These are phyloP conservation scores for Fusarium secorum DNA, from an alignment of 2,329 filamentous ascomycete species.

Conservation along the genomic window DNA sequence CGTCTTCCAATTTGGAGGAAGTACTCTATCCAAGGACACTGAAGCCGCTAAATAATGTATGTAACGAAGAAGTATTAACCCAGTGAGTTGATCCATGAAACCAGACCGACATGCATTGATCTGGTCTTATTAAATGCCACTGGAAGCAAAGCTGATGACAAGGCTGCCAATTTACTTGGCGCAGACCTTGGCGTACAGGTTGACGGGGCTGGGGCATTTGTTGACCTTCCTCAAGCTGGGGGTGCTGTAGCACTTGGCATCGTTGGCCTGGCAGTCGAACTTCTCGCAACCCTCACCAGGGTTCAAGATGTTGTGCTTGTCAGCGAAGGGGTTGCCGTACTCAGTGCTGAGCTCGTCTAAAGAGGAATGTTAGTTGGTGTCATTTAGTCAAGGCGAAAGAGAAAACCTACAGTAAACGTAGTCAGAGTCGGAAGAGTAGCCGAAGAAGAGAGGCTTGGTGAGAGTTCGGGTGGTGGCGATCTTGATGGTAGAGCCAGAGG, in stretches of 20 bases:
- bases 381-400: not conserved
- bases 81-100: not conserved
- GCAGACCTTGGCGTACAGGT: slow-evolving; percentile 46
- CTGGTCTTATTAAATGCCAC: not conserved
- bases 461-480: slow-evolving; percentile 51
- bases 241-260: slow-evolving; percentile 52
- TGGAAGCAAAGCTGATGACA: not conserved
- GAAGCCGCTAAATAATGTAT: slow-evolving; percentile 1
- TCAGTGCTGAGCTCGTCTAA: slow-evolving; percentile 51
- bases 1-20: not conserved
- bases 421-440: slow-evolving; percentile 50
- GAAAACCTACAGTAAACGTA: slow-evolving; percentile 50
- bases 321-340: slow-evolving; percentile 52
- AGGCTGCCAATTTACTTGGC: slow-evolving; percentile 23
- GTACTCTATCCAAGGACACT: not conserved
- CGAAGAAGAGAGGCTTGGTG: slow-evolving; percentile 50
- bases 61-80: not conserved
- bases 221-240: slow-evolving; percentile 50
- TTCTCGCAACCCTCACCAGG: slow-evolving; percentile 49
- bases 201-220: slow-evolving; percentile 52
- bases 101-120: not conserved
- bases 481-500: slow-evolving; percentile 52
- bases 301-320: slow-evolving; percentile 47
- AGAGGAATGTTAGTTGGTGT: slow-evolving; percentile 2
- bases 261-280: slow-evolving; percentile 50